Conservation (phyloP, 306 rosid genomes). For the Morella rubra region DNA sequence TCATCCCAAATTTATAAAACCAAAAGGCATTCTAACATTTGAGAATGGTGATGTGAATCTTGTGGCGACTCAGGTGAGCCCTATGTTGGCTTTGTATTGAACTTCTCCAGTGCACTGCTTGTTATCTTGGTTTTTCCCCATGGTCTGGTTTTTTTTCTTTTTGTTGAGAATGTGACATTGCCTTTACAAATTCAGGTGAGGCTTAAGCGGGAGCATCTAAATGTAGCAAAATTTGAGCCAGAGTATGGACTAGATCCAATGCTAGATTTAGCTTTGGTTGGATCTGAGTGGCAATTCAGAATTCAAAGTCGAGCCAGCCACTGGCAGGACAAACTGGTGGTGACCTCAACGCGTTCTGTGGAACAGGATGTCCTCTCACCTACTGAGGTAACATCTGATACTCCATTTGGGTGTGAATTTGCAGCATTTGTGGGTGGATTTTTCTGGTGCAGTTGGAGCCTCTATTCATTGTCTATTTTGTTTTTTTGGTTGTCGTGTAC, state of each 20-base stretch:
- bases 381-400: slow-evolving; percentile 57
- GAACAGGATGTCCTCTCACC: slow-evolving; percentile 83
- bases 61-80: slow-evolving; percentile 90
- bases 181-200: slow-evolving; percentile 64
- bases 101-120: slow-evolving; percentile 17
- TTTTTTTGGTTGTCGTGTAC: neutral
- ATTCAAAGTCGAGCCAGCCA: slow-evolving; percentile 87
- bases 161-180: slow-evolving; percentile 23
- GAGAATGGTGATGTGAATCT: slow-evolving; percentile 95
- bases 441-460: neutral
- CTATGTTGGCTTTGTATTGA: slow-evolving; percentile 9
- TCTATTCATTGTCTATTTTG: neutral
- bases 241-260: slow-evolving; percentile 88
- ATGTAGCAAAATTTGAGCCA: slow-evolving; percentile 88
- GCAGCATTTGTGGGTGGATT: neutral
- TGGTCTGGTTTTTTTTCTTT: slow-evolving; percentile 24
- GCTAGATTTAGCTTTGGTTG: slow-evolving; percentile 90
- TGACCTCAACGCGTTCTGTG: slow-evolving; percentile 83
- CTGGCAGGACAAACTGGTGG: slow-evolving; percentile 91
- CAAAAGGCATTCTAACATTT: slow-evolving; percentile 75
- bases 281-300: slow-evolving; percentile 79
- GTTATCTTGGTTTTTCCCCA: neutral
- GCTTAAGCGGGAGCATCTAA: slow-evolving; percentile 79
- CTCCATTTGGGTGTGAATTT: slow-evolving; percentile 5
- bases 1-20: slow-evolving; percentile 76